Conservation (phyloP, 352 stramenopile species). For the Pythium dissimile region DNA sequence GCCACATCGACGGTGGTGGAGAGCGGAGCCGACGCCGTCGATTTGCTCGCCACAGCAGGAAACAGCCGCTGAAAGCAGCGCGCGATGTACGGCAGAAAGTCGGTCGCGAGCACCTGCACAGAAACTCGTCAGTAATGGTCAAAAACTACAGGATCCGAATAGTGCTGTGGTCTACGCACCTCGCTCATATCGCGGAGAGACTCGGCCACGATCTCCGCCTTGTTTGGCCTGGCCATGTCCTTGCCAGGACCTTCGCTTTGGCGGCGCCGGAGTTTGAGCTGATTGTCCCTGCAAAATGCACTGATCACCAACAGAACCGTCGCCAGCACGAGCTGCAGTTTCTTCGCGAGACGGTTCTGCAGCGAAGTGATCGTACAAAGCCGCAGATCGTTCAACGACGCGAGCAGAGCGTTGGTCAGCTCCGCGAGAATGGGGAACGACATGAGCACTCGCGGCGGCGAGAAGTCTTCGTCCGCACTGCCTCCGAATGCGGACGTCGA, state of each 20-base stretch:
- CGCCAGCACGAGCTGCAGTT: conserved; percentile 49
- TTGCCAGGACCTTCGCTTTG: neutral
- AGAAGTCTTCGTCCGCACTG: conserved; percentile 41
- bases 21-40: conserved; percentile 5
- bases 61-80: conserved; percentile 77
- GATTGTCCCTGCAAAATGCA: conserved; percentile 56
- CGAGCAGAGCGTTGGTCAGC: conserved; percentile 79
- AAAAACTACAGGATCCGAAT: too few relatives aligned
- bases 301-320: conserved; percentile 48
- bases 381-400: conserved; percentile 83
- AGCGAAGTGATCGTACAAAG: conserved; percentile 69
- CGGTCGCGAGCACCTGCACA: conserved; percentile 41
- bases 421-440: conserved; percentile 82
- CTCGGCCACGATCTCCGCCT: conserved; percentile 28
- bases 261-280: conserved; percentile 25
- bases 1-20: conserved; percentile 11
- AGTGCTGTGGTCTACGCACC: too few relatives aligned
- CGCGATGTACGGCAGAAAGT: conserved; percentile 65
- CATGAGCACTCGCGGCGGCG: conserved; percentile 78
- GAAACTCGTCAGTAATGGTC: neutral
- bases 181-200: conserved; percentile 54
- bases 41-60: conserved; percentile 10
- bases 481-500: neutral
- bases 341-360: conserved; percentile 47
- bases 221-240: conserved; percentile 21